A percentile compares a stretch with the other conserved stretches of the same genome.
Conservation (phyloP, 139 green algal species). For the Chlorella sp. region DNA sequence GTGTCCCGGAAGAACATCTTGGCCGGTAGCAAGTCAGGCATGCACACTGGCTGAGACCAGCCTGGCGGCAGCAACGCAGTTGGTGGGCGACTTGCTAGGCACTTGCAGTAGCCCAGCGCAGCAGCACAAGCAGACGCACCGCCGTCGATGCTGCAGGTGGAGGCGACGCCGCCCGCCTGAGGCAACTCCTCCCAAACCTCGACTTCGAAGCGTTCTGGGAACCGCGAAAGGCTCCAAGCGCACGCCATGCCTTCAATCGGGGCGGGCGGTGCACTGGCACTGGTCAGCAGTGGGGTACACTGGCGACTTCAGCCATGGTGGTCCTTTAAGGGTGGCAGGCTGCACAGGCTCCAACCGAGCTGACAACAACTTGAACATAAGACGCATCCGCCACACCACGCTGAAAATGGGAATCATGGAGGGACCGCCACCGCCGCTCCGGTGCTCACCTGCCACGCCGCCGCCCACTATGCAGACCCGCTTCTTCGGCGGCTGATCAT, state of each 20-base stretch:
- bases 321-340: background rate
- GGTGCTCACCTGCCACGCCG: slow-evolving; percentile 60
- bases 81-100: too few relatives aligned
- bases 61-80: too few relatives aligned
- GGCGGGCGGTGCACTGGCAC: background rate
- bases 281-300: background rate
- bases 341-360: background rate
- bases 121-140: background rate
- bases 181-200: slow-evolving; percentile 68
- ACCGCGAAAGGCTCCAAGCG: slow-evolving; percentile 66
- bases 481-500: slow-evolving; percentile 30
- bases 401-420: too few relatives aligned
- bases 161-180: slow-evolving; percentile 66
- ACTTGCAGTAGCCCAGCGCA: background rate
- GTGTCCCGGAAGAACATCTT: too few relatives aligned
- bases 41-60: background rate
- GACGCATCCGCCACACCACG: background rate
- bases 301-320: too few relatives aligned
- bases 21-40: too few relatives aligned
- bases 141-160: slow-evolving; percentile 45
- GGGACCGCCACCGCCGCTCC: background rate
- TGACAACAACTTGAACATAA: background rate
- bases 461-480: slow-evolving; percentile 65
- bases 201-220: slow-evolving; percentile 67
- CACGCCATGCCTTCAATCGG: slow-evolving; percentile 58